A percentile compares a stretch with the other conserved stretches of the same genome.
Conservation (phyloP, 2,329 filamentous ascomycete species). For the Alternaria panax region DNA sequence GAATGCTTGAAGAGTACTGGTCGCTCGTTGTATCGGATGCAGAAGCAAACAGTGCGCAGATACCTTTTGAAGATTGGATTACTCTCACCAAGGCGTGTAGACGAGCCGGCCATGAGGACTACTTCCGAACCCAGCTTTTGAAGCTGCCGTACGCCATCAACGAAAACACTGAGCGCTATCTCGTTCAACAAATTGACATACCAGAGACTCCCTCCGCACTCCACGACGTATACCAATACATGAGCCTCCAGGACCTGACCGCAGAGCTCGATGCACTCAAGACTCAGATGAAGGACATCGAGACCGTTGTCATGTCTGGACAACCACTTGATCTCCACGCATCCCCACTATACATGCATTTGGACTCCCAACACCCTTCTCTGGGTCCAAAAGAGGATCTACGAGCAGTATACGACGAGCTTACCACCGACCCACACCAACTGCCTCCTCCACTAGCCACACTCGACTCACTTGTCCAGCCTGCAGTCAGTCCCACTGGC, state of each 20-base stretch:
- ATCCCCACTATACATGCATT: conserved; percentile 48
- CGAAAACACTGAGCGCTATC: conserved; percentile 13
- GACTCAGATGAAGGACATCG: conserved; percentile 36
- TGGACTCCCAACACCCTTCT: conserved; percentile 35
- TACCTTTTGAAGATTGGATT: conserved; percentile 43
- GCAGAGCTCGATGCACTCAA: conserved; percentile 31
- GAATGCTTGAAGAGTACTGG: conserved; percentile 44
- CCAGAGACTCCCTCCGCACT: conserved; percentile 1
- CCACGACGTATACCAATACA: conserved; percentile 10
- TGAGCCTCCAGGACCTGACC: conserved; percentile 26
- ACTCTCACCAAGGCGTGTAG: conserved; percentile 44
- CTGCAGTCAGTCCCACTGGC: conserved; percentile 45
- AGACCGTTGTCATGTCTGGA: conserved; percentile 42
- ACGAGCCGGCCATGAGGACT: conserved; percentile 26
- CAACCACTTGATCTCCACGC: conserved; percentile 46
- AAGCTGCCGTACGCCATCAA: conserved; percentile 37
- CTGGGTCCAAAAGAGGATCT: conserved; percentile 39
- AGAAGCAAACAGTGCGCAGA: conserved; percentile 28
- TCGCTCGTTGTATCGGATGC: conserved; percentile 29
- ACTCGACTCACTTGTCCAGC: conserved; percentile 11
- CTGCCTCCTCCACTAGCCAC: conserved; percentile 27
- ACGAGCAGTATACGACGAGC: conserved; percentile 53
- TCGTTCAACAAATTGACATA: conserved; percentile 14
- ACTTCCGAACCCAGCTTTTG: conserved; percentile 37
- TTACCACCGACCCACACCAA: conserved; percentile 52